Percentiles rank a stretch among this genome's conserved stretches.
Evolutionary conservation across 139 green algal species (phyloP).

Genomic region (Auxenochlorella pyrenoidosa): DNA sequence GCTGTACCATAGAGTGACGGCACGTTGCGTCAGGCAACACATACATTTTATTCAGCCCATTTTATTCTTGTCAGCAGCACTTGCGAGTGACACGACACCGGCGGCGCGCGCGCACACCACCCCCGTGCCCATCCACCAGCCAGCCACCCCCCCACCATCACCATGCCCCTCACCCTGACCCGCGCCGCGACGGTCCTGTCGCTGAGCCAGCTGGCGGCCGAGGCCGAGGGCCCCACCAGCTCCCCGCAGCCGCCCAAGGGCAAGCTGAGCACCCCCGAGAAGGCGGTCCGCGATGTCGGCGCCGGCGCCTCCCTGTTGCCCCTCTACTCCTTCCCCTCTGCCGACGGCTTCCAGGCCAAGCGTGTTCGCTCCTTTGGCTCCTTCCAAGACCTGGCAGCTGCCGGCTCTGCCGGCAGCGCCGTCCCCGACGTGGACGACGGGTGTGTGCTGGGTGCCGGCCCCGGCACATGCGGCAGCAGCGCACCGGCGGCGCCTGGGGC

Average conservation of each 20-base stretch:
- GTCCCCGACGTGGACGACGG: constrained; percentile 55
- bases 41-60: neutral
- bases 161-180: constrained; percentile 46
- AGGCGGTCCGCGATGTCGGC: constrained; percentile 45
- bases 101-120: neutral
- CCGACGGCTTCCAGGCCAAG: constrained; percentile 44
- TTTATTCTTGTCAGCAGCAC: neutral
- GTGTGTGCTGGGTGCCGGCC: neutral
- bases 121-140: neutral
- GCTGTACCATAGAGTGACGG: constrained; percentile 13
- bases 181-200: constrained; percentile 52
- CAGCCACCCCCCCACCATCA: neutral
- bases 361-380: constrained; percentile 66
- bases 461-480: too few relatives aligned
- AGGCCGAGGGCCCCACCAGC: neutral
- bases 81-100: neutral
- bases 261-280: constrained; percentile 24
- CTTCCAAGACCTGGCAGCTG: constrained; percentile 28
- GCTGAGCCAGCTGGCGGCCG: constrained; percentile 53
- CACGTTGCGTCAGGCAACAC: neutral
- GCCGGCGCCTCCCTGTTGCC: constrained; percentile 37
- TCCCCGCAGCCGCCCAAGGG: constrained; percentile 22
- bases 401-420: too few relatives aligned
- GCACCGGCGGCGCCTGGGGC: too few relatives aligned
- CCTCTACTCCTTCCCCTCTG: constrained; percentile 42